Evolutionary conservation across 495 filamentous ascomycete species (phyloP).

Genomic region (Terfezia claveryi): DNA sequence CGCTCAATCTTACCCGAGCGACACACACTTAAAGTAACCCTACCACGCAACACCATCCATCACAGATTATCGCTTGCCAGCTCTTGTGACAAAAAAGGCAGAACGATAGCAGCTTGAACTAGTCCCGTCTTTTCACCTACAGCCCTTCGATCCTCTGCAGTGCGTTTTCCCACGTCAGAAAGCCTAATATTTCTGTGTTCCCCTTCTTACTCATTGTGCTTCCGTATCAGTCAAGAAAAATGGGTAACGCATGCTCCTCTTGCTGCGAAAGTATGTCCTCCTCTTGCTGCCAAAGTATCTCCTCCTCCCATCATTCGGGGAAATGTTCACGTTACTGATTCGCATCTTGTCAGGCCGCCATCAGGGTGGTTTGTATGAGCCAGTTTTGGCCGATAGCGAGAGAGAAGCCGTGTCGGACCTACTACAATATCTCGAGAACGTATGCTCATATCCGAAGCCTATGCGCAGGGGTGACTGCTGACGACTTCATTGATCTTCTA

Average conservation of each 20-base stretch:
- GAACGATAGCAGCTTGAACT: too few species aligned
- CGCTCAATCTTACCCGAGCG: background rate
- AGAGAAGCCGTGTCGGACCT: slow-evolving; percentile 93
- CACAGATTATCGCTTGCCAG: too few species aligned
- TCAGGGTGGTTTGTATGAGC: slow-evolving; percentile 75
- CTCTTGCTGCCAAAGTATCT: slow-evolving; percentile 26
- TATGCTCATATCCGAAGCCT: slow-evolving; percentile 25
- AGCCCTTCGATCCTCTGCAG: too few species aligned
- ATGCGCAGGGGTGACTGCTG: slow-evolving; percentile 1
- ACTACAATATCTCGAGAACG: slow-evolving; percentile 86
- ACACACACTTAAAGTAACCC: too few species aligned
- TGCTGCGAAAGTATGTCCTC: slow-evolving; percentile 29
- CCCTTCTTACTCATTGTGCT: too few species aligned
- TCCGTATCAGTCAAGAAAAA: background rate
- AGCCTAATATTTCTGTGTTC: too few species aligned
- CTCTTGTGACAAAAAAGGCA: too few species aligned
- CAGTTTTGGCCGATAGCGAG: slow-evolving; percentile 85
- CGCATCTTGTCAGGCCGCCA: slow-evolving; percentile 38
- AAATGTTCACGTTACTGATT: background rate
- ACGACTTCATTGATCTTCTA: slow-evolving; percentile 23
- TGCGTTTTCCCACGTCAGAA: too few species aligned
- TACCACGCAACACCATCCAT: too few species aligned
- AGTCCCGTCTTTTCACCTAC: too few species aligned
- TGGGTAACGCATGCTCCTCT: slow-evolving; percentile 27
- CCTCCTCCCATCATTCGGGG: slow-evolving; percentile 5